Conservation (phyloP, 1,284 basidiomycete species). For the Trametes hirsuta region DNA sequence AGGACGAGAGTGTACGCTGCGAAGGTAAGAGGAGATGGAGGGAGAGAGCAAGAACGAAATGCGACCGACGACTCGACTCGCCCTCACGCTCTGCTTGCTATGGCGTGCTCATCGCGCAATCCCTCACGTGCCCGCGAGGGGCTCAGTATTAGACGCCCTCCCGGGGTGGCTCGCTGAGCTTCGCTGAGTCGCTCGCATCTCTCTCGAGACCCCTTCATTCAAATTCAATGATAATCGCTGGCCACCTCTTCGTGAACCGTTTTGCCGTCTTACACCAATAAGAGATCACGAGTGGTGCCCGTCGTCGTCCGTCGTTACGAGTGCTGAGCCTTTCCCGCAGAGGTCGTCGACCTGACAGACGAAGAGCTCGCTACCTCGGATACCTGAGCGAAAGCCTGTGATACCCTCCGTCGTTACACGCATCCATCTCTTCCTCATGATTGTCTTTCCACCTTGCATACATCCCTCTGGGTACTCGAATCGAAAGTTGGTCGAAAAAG, state of each 20-base stretch:
- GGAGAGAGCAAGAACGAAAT: slow-evolving; percentile 8
- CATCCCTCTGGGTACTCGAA: slow-evolving; percentile 32
- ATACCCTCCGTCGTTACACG: slow-evolving; percentile 35
- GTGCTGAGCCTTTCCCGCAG: slow-evolving; percentile 39
- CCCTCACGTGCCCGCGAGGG: slow-evolving; percentile 16
- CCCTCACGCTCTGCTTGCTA: slow-evolving; percentile 1
- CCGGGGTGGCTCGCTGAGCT: neutral
- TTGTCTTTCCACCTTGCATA: slow-evolving; percentile 37
- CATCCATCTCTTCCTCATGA: slow-evolving; percentile 36
- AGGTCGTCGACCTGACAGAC: slow-evolving; percentile 38
- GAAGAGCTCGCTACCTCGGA: slow-evolving; percentile 34
- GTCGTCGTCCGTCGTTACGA: slow-evolving; percentile 36
- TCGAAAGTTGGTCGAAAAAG: slow-evolving; percentile 30
- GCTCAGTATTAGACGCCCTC: neutral
- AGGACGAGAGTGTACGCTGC: neutral
- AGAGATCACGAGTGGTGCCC: slow-evolving; percentile 1
- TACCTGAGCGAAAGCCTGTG: slow-evolving; percentile 35
- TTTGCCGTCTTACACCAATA: too few relatives aligned
- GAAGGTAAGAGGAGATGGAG: slow-evolving; percentile 7
- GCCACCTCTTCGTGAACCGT: too few relatives aligned
- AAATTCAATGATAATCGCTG: too few relatives aligned
- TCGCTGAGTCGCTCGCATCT: too few relatives aligned
- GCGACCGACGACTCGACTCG: neutral
- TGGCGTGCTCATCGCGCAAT: slow-evolving; percentile 34
- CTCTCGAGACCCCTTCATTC: too few relatives aligned